phyloP scores from a whole-genome alignment of 108 stramenopile genomes.

The Pseudonitzschia delicatissima region DNA sequence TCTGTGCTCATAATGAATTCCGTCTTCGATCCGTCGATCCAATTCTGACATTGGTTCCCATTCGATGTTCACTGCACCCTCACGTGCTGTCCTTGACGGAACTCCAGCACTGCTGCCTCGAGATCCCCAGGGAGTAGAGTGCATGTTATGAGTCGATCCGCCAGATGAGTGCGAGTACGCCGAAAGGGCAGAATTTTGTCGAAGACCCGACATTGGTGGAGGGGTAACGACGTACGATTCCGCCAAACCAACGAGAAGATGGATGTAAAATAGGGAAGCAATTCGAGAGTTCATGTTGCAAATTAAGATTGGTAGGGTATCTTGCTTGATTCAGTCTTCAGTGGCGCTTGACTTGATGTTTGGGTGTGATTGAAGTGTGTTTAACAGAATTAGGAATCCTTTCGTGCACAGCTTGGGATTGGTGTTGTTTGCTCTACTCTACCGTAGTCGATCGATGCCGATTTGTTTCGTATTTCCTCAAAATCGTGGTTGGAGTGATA shows the following conservation, averaged over 20 bases:
- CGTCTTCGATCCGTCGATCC: conserved; percentile 46
- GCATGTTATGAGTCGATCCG: neutral
- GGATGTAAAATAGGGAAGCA: neutral
- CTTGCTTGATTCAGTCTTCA: too few species aligned
- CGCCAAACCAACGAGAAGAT: neutral
- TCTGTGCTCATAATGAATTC: conserved; percentile 43
- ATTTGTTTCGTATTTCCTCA: too few species aligned
- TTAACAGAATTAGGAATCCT: too few species aligned
- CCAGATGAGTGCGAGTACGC: neutral
- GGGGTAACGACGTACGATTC: neutral
- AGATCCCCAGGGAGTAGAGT: neutral
- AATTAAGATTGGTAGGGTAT: too few species aligned
- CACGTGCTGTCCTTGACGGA: conserved; percentile 38
- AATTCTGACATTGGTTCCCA: conserved; percentile 47
- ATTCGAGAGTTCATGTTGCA: neutral
- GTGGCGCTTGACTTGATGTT: too few species aligned
- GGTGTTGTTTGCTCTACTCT: too few species aligned
- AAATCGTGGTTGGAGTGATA: too few species aligned
- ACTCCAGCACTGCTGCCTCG: conserved; percentile 8
- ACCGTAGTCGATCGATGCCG: too few species aligned
- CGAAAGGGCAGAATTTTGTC: neutral
- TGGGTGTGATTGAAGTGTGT: too few species aligned
- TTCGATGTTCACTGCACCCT: conserved; percentile 38
- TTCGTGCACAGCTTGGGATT: too few species aligned
- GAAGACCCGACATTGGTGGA: neutral